Evolutionary conservation across 176 grass and related monocot genomes (phyloP), one percentile per base, ranked within the genome.

Genomic region (Rhynchospora pubera): DNA sequence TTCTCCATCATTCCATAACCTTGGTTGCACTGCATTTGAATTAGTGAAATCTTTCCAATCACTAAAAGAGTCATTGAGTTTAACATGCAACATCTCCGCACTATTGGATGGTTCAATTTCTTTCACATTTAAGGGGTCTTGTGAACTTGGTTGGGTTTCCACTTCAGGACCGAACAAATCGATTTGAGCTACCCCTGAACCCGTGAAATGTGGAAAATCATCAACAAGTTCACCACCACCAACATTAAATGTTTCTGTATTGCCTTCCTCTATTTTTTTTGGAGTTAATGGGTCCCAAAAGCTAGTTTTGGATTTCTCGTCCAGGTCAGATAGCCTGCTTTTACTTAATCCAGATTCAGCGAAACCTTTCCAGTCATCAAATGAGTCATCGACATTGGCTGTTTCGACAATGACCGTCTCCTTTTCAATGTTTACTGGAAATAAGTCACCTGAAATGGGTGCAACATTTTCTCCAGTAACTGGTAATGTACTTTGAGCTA

Each of bases 151-250:
- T 47, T 73, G 16, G 28, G 6, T 84, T 24, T 84, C 66, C 62
- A 66, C 39, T 45, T 81, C 52, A 80, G 65, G 13, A 80, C 10
- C 16, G 7, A 24, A 57, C 15, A 64, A 42, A 5, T 24, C 62
- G 21, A 78, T 50, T 68, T 78, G 74, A 68, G 45, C 56, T 79
- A 56, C 82, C 53, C 9, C 82, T 70, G 84, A 77, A 71, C 43
- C 86, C 1, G 87, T 7, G 72, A 86, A 86, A 82, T 84, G 85
- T 83, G 91, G 69, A 85, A 87, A 91, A 19, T 91, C 87, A 51
- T 88, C 89, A 88, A 88, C 88, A 82, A 39, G 39, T 62, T 92
- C 87, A 84, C 85, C 72, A 51, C 44, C 80, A 74, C 26, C 53
- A 60, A 3, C 68, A 50, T 5, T 50, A 26, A 28, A 77, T 82